Evolutionary conservation across 2,329 filamentous ascomycete genomes (phyloP), one percentile per base, ranked within the genome.

Genomic region (Fonsecaea monophora): DNA sequence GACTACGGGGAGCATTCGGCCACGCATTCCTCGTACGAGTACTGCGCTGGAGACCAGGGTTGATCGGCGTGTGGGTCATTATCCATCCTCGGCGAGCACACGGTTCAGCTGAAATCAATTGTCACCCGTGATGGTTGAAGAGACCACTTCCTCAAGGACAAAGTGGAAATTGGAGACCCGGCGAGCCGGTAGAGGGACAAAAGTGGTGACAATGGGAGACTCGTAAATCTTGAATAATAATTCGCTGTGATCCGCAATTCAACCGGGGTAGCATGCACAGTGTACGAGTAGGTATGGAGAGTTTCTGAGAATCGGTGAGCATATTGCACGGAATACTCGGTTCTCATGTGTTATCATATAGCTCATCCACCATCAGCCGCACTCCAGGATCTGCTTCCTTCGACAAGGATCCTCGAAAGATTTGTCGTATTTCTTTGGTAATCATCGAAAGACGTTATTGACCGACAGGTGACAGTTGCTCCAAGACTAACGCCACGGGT

Each of bases 61-160:
- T 50, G 45, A 25, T 50, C n/a, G 45, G 45, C 45, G 45, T 25
- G 45, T 50, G 45, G 45, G 8, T 50, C 45, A 25, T 25, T 50
- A 25, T 8, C 45, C 45, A 50, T 50, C 45, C 25, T 50, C 18
- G 45, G 45, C 45, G 6, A 42, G 40, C 40, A 42, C 15, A 25
- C 45, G 18, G 42, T 12, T 9, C 18, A 50, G 45, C 18, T 50
- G 45, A 48, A 25, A 21, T 25, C 9, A 25, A 48, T 48, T 48
- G 45, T 48, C 45, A 48, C n/a, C 8, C 12, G 45, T 12, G 18
- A 50, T 25, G 45, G 25, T 50, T 21, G 45, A 50, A 10, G 45
- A 50, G 21, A 50, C 18, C 18, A 50, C 18, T 25, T 50, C 18
- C 25, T 9, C 2, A 13, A 50, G 45, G 9, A 50, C 25, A 21